Conservation (phyloP, 805 yeast genomes). For the Grigorovia yakushimaensis region DNA sequence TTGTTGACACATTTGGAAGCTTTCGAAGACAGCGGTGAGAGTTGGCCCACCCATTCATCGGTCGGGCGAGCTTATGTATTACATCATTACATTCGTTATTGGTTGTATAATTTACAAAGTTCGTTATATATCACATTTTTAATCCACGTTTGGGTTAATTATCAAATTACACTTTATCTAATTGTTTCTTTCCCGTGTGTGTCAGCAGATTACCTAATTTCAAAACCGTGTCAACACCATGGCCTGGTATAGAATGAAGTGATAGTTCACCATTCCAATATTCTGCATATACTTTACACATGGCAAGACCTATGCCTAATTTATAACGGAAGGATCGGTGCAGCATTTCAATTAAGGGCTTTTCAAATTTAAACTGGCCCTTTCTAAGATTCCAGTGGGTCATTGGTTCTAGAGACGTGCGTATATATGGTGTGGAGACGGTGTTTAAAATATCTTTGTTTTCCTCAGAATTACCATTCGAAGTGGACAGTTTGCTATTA, state of each 20-base stretch:
- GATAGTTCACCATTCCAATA: constrained; percentile 92
- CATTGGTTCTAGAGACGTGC: constrained; percentile 33
- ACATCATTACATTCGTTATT: too few species aligned
- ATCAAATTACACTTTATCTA: constrained; percentile 52
- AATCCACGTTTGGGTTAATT: too few species aligned
- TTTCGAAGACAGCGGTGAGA: too few species aligned
- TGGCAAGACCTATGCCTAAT: constrained; percentile 82
- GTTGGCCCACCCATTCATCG: too few species aligned
- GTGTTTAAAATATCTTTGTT: not conserved
- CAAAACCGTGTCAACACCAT: constrained; percentile 82
- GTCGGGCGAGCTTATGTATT: too few species aligned
- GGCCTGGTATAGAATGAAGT: constrained; percentile 78
- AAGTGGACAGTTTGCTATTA: not conserved
- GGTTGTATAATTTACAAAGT: too few species aligned
- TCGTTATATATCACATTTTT: too few species aligned
- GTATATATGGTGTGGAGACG: constrained; percentile 16
- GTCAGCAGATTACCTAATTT: constrained; percentile 71
- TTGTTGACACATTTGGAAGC: too few species aligned
- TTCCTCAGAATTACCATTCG: not conserved
- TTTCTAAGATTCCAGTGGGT: constrained; percentile 23
- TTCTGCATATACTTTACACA: constrained; percentile 88
- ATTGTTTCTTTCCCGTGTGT: constrained; percentile 49
- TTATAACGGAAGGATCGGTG: constrained; percentile 66
- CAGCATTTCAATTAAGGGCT: constrained; percentile 53
- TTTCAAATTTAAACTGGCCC: constrained; percentile 21